phyloP scores from a whole-genome alignment of 73 alveolate genomes.

The Halteria grandinella region DNA sequence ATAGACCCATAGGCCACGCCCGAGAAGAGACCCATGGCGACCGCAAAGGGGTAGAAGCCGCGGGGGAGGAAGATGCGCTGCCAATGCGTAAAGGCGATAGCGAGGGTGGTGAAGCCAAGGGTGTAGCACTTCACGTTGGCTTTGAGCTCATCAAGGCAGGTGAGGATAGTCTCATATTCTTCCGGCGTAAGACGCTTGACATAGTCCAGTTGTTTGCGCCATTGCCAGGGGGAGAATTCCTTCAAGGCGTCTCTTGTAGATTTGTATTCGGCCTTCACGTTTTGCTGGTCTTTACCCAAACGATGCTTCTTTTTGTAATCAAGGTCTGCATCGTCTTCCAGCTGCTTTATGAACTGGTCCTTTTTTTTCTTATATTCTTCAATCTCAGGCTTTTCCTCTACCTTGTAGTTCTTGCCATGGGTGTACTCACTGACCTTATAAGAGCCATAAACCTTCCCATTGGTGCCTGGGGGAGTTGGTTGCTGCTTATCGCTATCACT shows the following conservation, averaged over 20 bases:
- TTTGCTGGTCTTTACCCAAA: constrained; percentile 50
- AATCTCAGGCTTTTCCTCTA: constrained; percentile 36
- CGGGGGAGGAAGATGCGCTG: constrained; percentile 50
- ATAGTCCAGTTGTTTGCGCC: constrained; percentile 6
- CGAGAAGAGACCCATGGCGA: constrained; percentile 21
- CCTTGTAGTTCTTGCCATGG: constrained; percentile 23
- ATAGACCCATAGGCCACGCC: constrained; percentile 42
- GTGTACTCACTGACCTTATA: constrained; percentile 48
- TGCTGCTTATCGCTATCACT: no score
- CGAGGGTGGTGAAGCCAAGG: not conserved
- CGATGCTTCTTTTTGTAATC: constrained; percentile 59
- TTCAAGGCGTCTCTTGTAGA: constrained; percentile 45
- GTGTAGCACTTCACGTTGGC: constrained; percentile 17
- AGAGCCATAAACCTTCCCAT: constrained; percentile 40
- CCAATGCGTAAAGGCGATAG: constrained; percentile 49
- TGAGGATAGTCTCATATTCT: constrained; percentile 43
- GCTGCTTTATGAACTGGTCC: constrained; percentile 16
- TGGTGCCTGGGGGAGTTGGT: no score
- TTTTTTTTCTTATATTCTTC: constrained; percentile 2
- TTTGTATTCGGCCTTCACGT: constrained; percentile 47
- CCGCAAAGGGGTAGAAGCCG: constrained; percentile 34
- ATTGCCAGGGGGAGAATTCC: constrained; percentile 55
- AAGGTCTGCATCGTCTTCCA: constrained; percentile 42
- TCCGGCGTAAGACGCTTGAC: constrained; percentile 57
- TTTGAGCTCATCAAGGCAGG: constrained; percentile 7